Conservation (phyloP, 352 stramenopile genomes). For the Thalassiosira mediterranea region DNA sequence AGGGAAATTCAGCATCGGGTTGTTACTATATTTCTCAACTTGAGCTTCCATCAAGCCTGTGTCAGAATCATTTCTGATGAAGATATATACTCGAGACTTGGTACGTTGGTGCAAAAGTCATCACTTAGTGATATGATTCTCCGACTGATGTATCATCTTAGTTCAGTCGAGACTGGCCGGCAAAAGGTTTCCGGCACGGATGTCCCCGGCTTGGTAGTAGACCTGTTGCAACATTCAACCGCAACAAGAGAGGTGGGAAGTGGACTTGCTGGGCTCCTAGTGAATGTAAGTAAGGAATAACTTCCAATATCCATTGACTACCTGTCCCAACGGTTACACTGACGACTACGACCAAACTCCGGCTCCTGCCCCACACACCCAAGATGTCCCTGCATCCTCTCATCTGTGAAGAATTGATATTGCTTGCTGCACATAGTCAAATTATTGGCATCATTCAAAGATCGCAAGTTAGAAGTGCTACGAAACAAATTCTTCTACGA, state of each 20-base stretch:
- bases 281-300: slow-evolving; percentile 88
- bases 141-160: slow-evolving; percentile 93
- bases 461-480: slow-evolving; percentile 4
- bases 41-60: slow-evolving; percentile 90
- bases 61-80: slow-evolving; percentile 71
- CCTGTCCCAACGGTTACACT: too few relatives aligned
- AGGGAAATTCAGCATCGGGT: slow-evolving; percentile 49
- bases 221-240: slow-evolving; percentile 93
- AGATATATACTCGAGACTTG: slow-evolving; percentile 90
- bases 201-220: slow-evolving; percentile 92
- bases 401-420: slow-evolving; percentile 32
- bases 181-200: slow-evolving; percentile 94
- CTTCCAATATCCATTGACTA: too few relatives aligned
- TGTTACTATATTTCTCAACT: slow-evolving; percentile 90
- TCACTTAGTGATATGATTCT: slow-evolving; percentile 88
- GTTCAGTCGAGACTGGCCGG: slow-evolving; percentile 93
- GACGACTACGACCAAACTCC: background rate
- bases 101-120: slow-evolving; percentile 92
- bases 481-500: slow-evolving; percentile 89
- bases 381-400: slow-evolving; percentile 48
- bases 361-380: slow-evolving; percentile 85
- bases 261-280: slow-evolving; percentile 91
- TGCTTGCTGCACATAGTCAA: background rate
- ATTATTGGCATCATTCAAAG: slow-evolving; percentile 31
- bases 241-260: slow-evolving; percentile 88